Evolutionary conservation across 1,139 yeast genomes (phyloP), one percentile per base, ranked within the genome.

Genomic region (Eremothecium gossypii): DNA sequence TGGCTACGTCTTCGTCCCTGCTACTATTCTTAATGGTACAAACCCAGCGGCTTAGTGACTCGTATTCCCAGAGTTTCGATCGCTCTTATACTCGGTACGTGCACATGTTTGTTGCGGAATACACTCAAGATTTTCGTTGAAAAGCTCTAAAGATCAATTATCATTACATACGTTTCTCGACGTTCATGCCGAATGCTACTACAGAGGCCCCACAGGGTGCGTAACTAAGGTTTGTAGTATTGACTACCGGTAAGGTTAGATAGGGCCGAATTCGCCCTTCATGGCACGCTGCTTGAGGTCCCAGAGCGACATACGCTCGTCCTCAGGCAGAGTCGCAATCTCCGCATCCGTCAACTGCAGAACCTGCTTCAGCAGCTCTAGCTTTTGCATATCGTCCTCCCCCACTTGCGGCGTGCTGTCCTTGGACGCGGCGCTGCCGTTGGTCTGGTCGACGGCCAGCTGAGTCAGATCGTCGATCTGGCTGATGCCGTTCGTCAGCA

Each of bases 271-370:
- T 41, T 61, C 64, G 9, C 65, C 65, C 36, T 58, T 55, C 51
- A 55, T 50, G 7, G 62, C 64, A 37, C 55, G 53, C 42, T 61
- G 65, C 38, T 60, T 59, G 34, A 61, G 45, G 39, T 61, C 65
- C 61, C 64, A 61, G 7, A 61, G 45, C 3, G 58, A 50, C 57
- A 58, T 57, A 43, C 54, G 64, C 58, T 83, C 85, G 30, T 74
- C 78, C 6, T 71, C 76, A 7, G 86, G 84, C 32, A 85, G 68
- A 9, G 65, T 66, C 2, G 65, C 64, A 7, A 87, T 65, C 44
- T 86, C 93, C 6, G 73, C 77, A 20, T 82, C 86, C 4, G 77
- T 64, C 49, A 89, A 66, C 13, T 68, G 68, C 48, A 83, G 61
- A 2, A 86, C 79, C 37, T 71, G 72, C 40, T 68, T 69, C 58